A percentile compares a stretch with the other conserved stretches of the same genome.
phyloP scores from a whole-genome alignment of 1,284 basidiomycete genomes.

The Leccinum solheimii region DNA sequence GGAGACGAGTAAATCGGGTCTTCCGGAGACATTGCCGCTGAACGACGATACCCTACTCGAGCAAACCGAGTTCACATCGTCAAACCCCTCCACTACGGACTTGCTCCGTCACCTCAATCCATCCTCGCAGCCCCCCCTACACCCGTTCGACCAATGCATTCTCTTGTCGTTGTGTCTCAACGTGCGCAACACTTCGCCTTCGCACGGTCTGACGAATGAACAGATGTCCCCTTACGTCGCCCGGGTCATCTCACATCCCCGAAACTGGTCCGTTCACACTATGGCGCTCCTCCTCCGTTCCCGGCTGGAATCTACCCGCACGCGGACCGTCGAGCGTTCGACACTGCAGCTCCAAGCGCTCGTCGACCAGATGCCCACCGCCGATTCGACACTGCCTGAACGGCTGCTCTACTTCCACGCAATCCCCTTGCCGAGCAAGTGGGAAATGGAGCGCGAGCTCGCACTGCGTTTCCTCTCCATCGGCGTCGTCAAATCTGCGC shows the following conservation, averaged over 20 bases:
- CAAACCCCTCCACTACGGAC: slow-evolving; percentile 45
- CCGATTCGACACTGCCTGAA: slow-evolving; percentile 71
- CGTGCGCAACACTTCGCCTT: slow-evolving; percentile 84
- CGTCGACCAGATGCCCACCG: slow-evolving; percentile 91
- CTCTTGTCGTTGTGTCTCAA: slow-evolving; percentile 88
- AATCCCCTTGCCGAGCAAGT: slow-evolving; percentile 80
- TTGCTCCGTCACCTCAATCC: slow-evolving; percentile 75
- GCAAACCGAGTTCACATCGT: slow-evolving; percentile 87
- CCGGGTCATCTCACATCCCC: slow-evolving; percentile 82
- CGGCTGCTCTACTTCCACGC: slow-evolving; percentile 78
- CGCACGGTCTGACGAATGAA: slow-evolving; percentile 83
- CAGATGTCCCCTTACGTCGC: slow-evolving; percentile 90
- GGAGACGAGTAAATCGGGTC: slow-evolving; percentile 23
- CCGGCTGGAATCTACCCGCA: slow-evolving; percentile 81
- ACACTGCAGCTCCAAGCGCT: slow-evolving; percentile 90
- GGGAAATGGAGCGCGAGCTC: slow-evolving; percentile 90
- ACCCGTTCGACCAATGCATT: slow-evolving; percentile 90
- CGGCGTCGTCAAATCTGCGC: slow-evolving; percentile 83
- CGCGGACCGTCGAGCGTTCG: slow-evolving; percentile 88
- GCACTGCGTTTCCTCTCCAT: slow-evolving; percentile 79
- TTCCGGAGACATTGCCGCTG: slow-evolving; percentile 81
- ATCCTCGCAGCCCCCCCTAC: slow-evolving; percentile 78
- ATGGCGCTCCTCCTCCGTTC: slow-evolving; percentile 91
- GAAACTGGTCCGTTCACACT: slow-evolving; percentile 93
- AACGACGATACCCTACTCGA: slow-evolving; percentile 98